Evolutionary conservation across 2,329 filamentous ascomycete species (phyloP), one percentile per base, ranked within the genome.

Genomic region (Teratosphaeria epicoccoides): DNA sequence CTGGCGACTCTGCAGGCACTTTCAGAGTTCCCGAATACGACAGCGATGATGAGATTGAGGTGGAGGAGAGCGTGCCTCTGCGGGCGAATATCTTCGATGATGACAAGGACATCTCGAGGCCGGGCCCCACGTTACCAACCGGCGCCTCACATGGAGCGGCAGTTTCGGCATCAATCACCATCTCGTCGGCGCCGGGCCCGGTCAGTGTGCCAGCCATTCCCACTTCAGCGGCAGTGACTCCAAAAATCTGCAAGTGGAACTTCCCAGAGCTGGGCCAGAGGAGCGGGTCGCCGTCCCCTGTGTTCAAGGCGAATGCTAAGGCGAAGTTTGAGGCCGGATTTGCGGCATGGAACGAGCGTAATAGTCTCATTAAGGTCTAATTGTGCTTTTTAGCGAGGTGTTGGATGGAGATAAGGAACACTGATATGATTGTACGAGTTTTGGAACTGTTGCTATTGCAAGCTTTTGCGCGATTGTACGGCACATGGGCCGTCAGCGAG

Each of bases 11-110:
- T 3, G 47, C 40, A n/a, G 56, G 57, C 26, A 66, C 59, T 11
- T 67, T 65, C 57, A 49, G 63, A 9, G 57, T 66, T 28, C 61
- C 60, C 11, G 64, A 67, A 10, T 48, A 53, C 14, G 63, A 66
- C 49, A 59, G 55, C 37, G 64, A 66, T 46, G 64, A 65, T 24
- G 63, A 66, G 55, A 66, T 67, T 57, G 62, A 65, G 52, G 63
- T 67, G 47, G 61, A 63, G 37, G 55, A 56, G 46, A 57, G 58
- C 37, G 57, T 56, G 12, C 52, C 57, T 22, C 48, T 55, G 20
- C 37, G 55, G 7, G 47, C 24, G 26, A 64, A 64, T 47, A 52
- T 64, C 1, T 64, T 64, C 47, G 45, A 49, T n/a, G 40, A 49
- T 11, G 47, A n/a, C 12, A 50, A 23, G n/a, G 37, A 26, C 43